Base-by-base conservation (phyloP, 1,284 basidiomycete genomes). In the Ceratobasidium papillatum region DNA sequence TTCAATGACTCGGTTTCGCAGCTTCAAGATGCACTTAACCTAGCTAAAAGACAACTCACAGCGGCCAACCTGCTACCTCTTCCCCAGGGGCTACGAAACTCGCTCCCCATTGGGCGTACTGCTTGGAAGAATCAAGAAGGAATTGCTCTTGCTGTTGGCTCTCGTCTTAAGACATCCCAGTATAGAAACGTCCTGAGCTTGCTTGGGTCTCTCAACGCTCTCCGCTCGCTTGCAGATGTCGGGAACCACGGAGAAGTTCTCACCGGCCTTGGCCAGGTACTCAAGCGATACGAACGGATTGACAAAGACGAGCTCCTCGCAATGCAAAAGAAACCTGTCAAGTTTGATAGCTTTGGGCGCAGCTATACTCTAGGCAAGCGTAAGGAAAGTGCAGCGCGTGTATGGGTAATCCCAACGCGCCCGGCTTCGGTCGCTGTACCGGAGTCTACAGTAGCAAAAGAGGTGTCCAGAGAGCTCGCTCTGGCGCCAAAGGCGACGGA, bases 391-490 rank as follows among this genome's bases (percentile, higher is more conserved):
- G 85, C 90, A 1, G 94, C 95, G 27, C 87, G 95, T 61, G 95
- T 96, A 1, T 99, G 97, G 96, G 91, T 98, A 83, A 92, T 98
- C 71, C 91, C 92, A n/a, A 86, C 89, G 14, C 86, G 88, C 74
- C 78, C 80, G 25, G 78, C 81, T 9, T 58, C 75, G 2, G 72
- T 66, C 4, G 63, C 76, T 19, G 61, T 19, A 3, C 69, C 43
- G 19, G 69, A 72, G 34, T 59, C 59, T 2, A 22, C 54, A n/a
- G 43, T 32, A 45, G 58, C 49, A 47, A 65, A 38, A 36, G 56
- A 59, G 36, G 43, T 45, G 74, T 78, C 36, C 72, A 14, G 78
- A 75, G 32, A 75, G 75, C 12, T 74, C 4, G 52, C 22, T 43
- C 63, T 72, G 34, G 36, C 58, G 17, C 76, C 66, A 25, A 38